phyloP scores from a whole-genome alignment of 352 stramenopile species.

The Globisporangium abappressorium region DNA sequence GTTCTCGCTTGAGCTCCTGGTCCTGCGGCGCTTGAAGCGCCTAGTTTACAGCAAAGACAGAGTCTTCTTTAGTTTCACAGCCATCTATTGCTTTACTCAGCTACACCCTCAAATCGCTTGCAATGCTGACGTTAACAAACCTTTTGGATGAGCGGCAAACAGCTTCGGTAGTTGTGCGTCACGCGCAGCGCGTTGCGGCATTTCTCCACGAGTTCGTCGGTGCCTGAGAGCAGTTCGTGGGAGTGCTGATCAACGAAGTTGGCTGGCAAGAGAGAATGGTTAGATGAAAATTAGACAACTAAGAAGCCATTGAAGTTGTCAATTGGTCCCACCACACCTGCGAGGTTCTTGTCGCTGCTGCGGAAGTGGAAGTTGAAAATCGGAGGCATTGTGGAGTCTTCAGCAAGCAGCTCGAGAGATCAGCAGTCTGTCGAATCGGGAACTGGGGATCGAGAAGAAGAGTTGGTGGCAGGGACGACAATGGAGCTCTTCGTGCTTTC shows the following conservation, averaged over 20 bases:
- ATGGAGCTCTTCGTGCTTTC: no score
- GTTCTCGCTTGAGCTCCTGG: constrained; percentile 31
- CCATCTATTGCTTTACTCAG: background rate
- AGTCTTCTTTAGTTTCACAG: background rate
- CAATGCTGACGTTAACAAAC: constrained; percentile 1
- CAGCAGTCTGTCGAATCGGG: background rate
- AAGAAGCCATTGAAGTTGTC: background rate
- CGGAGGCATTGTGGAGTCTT: constrained; percentile 12
- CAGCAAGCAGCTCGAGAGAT: background rate
- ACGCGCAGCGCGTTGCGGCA: constrained; percentile 27
- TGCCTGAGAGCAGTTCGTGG: constrained; percentile 36
- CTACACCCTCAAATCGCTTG: no score
- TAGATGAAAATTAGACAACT: background rate
- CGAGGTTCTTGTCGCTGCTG: constrained; percentile 37
- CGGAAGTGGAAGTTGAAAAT: constrained; percentile 23
- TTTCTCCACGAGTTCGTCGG: constrained; percentile 36
- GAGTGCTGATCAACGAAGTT: constrained; percentile 34
- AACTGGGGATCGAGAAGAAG: background rate
- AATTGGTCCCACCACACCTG: constrained; percentile 23
- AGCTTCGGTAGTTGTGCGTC: constrained; percentile 47
- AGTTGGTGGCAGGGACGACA: no score
- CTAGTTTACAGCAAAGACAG: constrained; percentile 13
- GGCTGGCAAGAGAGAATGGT: background rate
- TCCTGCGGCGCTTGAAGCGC: constrained; percentile 36
- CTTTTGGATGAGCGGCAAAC: constrained; percentile 44